Evolutionary conservation across 805 yeast genomes (phyloP), one percentile per base, ranked within the genome.

Genomic region (Kluyveromyces aestuarii): DNA sequence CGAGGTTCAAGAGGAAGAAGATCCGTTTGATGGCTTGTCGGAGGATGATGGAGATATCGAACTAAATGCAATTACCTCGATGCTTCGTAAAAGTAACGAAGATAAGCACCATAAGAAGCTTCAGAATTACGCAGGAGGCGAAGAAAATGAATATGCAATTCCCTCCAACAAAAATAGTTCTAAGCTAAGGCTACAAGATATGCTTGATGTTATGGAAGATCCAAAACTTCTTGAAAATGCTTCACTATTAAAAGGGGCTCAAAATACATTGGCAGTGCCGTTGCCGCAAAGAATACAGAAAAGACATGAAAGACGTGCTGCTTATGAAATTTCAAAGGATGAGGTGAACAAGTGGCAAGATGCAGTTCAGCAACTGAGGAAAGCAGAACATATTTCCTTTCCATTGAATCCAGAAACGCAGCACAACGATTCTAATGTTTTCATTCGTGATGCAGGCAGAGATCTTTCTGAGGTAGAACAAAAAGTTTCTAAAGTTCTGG

Each of bases 281-380:
- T 72, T 89, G 48, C 96, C 97, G 1, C 79, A 80, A 58, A 79
- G 95, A 55, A 81, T 91, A 48, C 95, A 89, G 66, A 79, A 86
- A 57, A 80, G 93, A 61, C 77, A 84, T 55, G 96, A 90, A 57
- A 77, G 98, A 61, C 76, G 74, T 49, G 97, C 91, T 2, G 98
- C 99, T 0, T 90, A 86, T 63, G 95, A 87, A 49, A 77, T 93
- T 35, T 81, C 96, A 41, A 88, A 83, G 56, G 84, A 83, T 40
- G 96, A 93, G 62, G 86, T 91, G 6, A 75, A 80, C 50, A 85
- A 84, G 66, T 93, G 99, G 98, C 78, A 81, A 48, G 96, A 89
- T 45, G 78, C 83, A 0, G 87, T 93, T 21, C 80, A 80, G 52
- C 76, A 78, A 49, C 85, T 87, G 57, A 79, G 96, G 56, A 79